Percentiles rank a stretch among this genome's conserved stretches.
Evolutionary conservation across 2,329 filamentous ascomycete species (phyloP).

Genomic region (Phialophora macrospora): DNA sequence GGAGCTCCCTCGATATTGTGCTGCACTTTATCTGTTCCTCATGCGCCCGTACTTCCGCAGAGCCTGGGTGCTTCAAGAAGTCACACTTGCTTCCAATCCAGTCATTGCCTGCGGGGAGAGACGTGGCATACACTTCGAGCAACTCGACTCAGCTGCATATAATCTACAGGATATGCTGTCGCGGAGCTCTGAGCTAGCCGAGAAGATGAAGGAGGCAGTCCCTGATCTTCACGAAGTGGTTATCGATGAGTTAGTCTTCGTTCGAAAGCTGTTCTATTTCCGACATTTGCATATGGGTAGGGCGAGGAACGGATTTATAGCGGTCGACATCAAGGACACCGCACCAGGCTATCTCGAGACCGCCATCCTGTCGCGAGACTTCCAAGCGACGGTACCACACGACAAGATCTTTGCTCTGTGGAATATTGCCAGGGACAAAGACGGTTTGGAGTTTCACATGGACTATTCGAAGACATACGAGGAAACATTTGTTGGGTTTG

Average conservation of each 20-base stretch:
- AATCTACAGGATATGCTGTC: constrained; percentile 19
- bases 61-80: constrained; percentile 37
- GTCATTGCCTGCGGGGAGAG: constrained; percentile 28
- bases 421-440: constrained; percentile 18
- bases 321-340: constrained; percentile 1
- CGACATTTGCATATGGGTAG: constrained; percentile 17
- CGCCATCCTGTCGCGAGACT: constrained; percentile 13
- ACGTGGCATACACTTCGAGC: constrained; percentile 1
- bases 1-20: constrained; percentile 14
- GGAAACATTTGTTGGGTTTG: constrained; percentile 9
- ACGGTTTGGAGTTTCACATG: constrained; percentile 1
- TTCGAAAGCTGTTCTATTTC: constrained; percentile 20
- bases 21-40: constrained; percentile 30
- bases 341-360: constrained; percentile 18
- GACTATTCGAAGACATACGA: constrained; percentile 15
- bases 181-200: not conserved
- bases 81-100: constrained; percentile 29
- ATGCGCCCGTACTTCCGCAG: constrained; percentile 34
- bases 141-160: constrained; percentile 9
- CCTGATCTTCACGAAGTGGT: not conserved
- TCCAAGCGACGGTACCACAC: constrained; percentile 17
- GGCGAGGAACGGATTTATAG: not conserved
- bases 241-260: constrained; percentile 2
- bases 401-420: constrained; percentile 19
- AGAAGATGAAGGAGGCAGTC: constrained; percentile 8